Conservation (phyloP, 495 filamentous ascomycete genomes). For the Penicillium atrosanguineum region DNA sequence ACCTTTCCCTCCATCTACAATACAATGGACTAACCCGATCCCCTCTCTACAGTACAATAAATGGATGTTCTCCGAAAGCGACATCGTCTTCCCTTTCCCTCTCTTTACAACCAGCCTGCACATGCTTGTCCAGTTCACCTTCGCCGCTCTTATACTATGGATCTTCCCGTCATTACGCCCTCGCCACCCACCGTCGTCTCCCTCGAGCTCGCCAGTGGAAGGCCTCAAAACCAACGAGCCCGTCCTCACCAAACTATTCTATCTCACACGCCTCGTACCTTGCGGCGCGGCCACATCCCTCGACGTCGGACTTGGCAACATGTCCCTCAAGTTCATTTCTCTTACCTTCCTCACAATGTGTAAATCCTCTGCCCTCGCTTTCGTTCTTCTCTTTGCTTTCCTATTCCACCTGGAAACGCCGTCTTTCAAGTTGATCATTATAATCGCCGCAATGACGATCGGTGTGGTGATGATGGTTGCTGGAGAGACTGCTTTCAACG, state of each 20-base stretch:
- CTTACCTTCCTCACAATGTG: slow-evolving; percentile 99
- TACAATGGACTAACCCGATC: background rate
- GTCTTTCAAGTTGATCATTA: slow-evolving; percentile 76
- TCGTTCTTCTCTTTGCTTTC: slow-evolving; percentile 95
- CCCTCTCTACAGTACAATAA: slow-evolving; percentile 79
- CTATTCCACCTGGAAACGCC: slow-evolving; percentile 87
- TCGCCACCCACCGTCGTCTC: slow-evolving; percentile 43
- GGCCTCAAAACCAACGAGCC: slow-evolving; percentile 54
- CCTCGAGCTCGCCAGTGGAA: slow-evolving; percentile 49
- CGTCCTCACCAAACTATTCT: slow-evolving; percentile 85
- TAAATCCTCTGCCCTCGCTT: slow-evolving; percentile 93
- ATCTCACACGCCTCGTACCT: slow-evolving; percentile 86
- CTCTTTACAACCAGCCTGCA: slow-evolving; percentile 94
- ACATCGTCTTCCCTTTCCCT: slow-evolving; percentile 88
- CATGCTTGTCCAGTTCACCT: slow-evolving; percentile 92
- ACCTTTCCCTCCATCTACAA: background rate
- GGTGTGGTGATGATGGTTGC: slow-evolving; percentile 99
- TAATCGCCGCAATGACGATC: slow-evolving; percentile 89
- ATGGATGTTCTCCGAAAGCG: slow-evolving; percentile 94
- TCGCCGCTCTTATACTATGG: slow-evolving; percentile 77
- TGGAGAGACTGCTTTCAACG: slow-evolving; percentile 88
- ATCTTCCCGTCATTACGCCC: slow-evolving; percentile 84
- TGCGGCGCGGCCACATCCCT: slow-evolving; percentile 92
- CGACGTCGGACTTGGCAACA: slow-evolving; percentile 96
- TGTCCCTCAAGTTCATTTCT: slow-evolving; percentile 90